Base-by-base conservation (phyloP, 2,329 filamentous ascomycete species). In the Cryphonectria parasitica region DNA sequence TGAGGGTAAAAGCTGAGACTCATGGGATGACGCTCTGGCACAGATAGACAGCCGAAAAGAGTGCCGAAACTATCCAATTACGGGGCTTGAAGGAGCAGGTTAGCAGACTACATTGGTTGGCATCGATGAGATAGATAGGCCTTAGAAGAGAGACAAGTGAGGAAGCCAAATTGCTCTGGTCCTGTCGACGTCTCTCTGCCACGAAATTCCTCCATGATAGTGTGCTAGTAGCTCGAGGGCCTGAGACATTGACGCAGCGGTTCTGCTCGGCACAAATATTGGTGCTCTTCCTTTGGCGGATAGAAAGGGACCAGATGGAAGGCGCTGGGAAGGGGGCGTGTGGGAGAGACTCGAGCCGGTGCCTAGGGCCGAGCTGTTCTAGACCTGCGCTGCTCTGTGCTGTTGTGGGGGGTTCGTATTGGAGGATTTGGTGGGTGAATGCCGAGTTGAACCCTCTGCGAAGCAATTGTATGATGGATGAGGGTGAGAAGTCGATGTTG, bases 221-320 rank as follows among this genome's bases (percentile, higher is more conserved):
- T 22, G 66, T 19, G 49, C 22, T 11, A 39, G 49, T 63, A 62
- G 63, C 34, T 54, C 45, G 68, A 58, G 54, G 34, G 31, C 31
- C 41, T 68, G 69, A 71, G 69, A 71, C 69, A 66, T 36, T 45
- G 66, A 52, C 62, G 68, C 63, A 66, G n/a, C 45, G 62, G 45
- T 28, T 28, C 45, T 64, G 45, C 49, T 56, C 68, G 54, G 13
- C 54, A 58, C 54, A 31, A 31, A 28, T 58, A 58, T 58, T 31
- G 54, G 54, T 49, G 54, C 54, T 31, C 54, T 58, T 31, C 25
- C 28, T 17, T 17, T 58, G 25, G 25, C 54, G 15, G 52, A 28
- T 6, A 28, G 52, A 10, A 56, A 25, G 52, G 25, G 52, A n/a
- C 6, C 17, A 45, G 43, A 19, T 4, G 43, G 17, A 13, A 22